These are phyloP conservation scores for Bruguiera sexangula DNA, from an alignment of 345 rosid genomes.

Conservation along the genomic window DNA sequence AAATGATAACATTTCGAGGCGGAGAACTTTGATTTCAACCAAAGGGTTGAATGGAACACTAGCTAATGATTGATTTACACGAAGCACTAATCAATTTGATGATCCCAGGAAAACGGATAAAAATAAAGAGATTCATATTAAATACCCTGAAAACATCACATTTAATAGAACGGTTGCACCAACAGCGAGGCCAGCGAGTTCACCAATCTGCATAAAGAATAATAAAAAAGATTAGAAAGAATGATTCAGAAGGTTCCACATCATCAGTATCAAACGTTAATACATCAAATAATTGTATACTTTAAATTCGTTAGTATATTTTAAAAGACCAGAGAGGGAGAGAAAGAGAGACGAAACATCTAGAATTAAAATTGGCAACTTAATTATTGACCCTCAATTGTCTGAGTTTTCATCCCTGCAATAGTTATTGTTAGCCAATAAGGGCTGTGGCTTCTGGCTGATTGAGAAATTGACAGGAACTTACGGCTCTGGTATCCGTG, in stretches of 20 bases:
- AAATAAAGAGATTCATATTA: neutral
- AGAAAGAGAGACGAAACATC: neutral
- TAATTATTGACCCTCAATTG: neutral
- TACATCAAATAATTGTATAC: neutral
- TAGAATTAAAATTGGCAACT: constrained; percentile 7
- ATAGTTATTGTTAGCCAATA: too few species aligned
- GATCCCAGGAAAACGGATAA: neutral
- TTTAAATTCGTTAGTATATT: too few species aligned
- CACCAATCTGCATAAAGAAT: constrained; percentile 61
- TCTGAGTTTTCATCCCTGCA: too few species aligned
- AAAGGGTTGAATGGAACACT: too few species aligned
- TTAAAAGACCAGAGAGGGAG: too few species aligned
- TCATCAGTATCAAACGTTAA: neutral
- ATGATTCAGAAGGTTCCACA: too few species aligned
- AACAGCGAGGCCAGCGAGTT: constrained; percentile 88
- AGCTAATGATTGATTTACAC: too few species aligned
- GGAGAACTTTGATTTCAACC: too few species aligned
- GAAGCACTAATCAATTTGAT: too few species aligned
- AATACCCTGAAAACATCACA: constrained; percentile 86
- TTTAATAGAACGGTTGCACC: constrained; percentile 83
- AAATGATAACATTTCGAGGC: too few species aligned
- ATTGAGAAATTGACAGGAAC: constrained; percentile 16
- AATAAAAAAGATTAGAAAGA: neutral
- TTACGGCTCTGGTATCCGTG: constrained; percentile 89
- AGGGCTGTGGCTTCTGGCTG: too few species aligned